Percentiles rank a stretch among this genome's conserved stretches.
Conservation (phyloP, 2,329 filamentous ascomycete species). For the Paecilomyces niveus region DNA sequence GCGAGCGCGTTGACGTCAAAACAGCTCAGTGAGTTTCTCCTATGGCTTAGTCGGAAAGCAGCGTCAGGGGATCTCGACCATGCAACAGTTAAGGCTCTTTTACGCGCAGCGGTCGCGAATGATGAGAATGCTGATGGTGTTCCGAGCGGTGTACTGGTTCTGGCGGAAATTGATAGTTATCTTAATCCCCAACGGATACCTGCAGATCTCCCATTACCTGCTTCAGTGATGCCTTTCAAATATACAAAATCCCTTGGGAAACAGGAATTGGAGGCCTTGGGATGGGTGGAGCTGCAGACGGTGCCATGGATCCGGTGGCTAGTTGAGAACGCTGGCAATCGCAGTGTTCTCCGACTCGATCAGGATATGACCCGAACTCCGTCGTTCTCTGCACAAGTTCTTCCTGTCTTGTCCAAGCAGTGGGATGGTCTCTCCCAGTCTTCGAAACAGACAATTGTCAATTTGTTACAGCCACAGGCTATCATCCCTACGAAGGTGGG, state of each 20-base stretch:
- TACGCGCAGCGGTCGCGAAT: slow-evolving; percentile 61
- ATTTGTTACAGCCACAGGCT: slow-evolving; percentile 59
- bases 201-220: slow-evolving; percentile 70
- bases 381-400: slow-evolving; percentile 67
- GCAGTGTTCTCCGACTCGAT: slow-evolving; percentile 49
- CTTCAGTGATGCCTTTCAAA: slow-evolving; percentile 74
- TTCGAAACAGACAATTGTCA: slow-evolving; percentile 59
- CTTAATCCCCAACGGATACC: slow-evolving; percentile 73
- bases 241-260: slow-evolving; percentile 65
- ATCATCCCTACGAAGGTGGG: slow-evolving; percentile 87
- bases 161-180: slow-evolving; percentile 69
- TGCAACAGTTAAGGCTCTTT: slow-evolving; percentile 58
- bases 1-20: slow-evolving; percentile 69
- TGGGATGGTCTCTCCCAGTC: slow-evolving; percentile 72
- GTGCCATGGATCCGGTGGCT: slow-evolving; percentile 80
- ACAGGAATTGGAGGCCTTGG: slow-evolving; percentile 67
- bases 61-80: slow-evolving; percentile 65
- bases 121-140: slow-evolving; percentile 52
- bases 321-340: slow-evolving; percentile 57
- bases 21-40: slow-evolving; percentile 76
- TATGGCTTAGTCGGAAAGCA: slow-evolving; percentile 72
- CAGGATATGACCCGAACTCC: slow-evolving; percentile 65
- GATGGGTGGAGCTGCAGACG: slow-evolving; percentile 79
- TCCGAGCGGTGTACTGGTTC: slow-evolving; percentile 64
- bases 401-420: slow-evolving; percentile 76